A percentile compares a stretch with the other conserved stretches of the same genome.
phyloP scores from a whole-genome alignment of 2,329 filamentous ascomycete genomes.

The Epichloe gansuensis region DNA sequence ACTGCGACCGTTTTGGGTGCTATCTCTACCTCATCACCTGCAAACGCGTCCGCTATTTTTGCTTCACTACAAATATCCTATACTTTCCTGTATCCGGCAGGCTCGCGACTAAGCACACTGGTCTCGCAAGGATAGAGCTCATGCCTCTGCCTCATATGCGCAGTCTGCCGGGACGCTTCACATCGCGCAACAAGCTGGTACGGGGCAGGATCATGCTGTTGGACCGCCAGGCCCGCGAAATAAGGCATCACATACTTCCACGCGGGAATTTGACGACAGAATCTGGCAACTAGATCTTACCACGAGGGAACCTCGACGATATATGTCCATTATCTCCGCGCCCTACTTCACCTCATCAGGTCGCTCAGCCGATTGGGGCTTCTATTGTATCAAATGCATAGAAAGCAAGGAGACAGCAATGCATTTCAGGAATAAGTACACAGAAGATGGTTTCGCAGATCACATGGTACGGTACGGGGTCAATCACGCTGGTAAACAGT shows the following conservation, averaged over 20 bases:
- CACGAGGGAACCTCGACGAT: slow-evolving; percentile 7
- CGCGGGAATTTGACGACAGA: not conserved
- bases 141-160: not conserved
- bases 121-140: not conserved
- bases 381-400: slow-evolving; percentile 6
- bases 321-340: slow-evolving; percentile 9
- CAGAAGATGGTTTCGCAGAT: not conserved
- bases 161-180: slow-evolving; percentile 8
- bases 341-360: slow-evolving; percentile 6
- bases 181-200: not conserved
- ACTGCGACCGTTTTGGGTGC: slow-evolving; percentile 25
- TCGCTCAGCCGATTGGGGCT: slow-evolving; percentile 7
- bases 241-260: not conserved
- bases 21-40: slow-evolving; percentile 28
- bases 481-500: too few species aligned
- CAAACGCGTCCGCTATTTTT: slow-evolving; percentile 27
- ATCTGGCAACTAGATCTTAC: slow-evolving; percentile 1
- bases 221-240: not conserved
- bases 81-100: slow-evolving; percentile 18
- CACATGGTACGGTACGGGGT: not conserved
- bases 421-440: slow-evolving; percentile 8
- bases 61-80: slow-evolving; percentile 17
- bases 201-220: slow-evolving; percentile 6
- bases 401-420: slow-evolving; percentile 1
- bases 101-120: slow-evolving; percentile 2